A percentile compares a stretch with the other conserved stretches of the same genome.
Evolutionary conservation across 345 rosid species (phyloP).

Genomic region (Citrus sinensis): DVS_A1.0 CM039168.1:21252501-21253000

Average conservation of each 20-base stretch:
- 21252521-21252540: conserved; percentile 58
- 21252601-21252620: not conserved
- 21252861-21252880: not conserved
- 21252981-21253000: conserved; percentile 55
- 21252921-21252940: not conserved
- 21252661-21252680: not conserved
- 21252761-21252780: not conserved
- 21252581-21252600: conserved; percentile 34
- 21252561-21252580: conserved; percentile 88
- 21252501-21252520: conserved; percentile 80
- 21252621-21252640: not conserved
- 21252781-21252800: no score
- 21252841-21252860: not conserved
- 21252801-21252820: not conserved
- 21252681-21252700: not conserved
- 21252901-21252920: not conserved
- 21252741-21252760: not conserved
- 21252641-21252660: not conserved
- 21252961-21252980: not conserved
- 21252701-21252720: not conserved
- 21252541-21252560: conserved; percentile 60
- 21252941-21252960: not conserved
- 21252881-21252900: not conserved
- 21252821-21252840: not conserved
- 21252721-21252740: not conserved